phyloP scores from a whole-genome alignment of 805 yeast species.

The Myxozyma geophila region DNA sequence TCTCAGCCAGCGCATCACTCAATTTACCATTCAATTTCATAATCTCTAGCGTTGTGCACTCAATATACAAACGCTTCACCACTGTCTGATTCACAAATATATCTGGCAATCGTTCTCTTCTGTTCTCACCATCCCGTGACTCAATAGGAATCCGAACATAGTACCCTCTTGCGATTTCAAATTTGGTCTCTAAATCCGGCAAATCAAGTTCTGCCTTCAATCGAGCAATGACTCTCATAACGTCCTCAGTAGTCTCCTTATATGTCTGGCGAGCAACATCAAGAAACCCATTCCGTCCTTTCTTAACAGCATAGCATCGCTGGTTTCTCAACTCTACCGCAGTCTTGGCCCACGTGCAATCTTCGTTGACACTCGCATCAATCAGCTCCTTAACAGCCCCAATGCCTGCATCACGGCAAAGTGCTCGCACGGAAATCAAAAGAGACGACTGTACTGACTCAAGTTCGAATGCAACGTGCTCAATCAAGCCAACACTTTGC shows the following conservation, averaged over 20 bases:
- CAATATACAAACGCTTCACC: conserved; percentile 43
- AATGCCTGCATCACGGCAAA: conserved; percentile 43
- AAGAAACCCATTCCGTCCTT: conserved; percentile 53
- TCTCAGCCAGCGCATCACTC: conserved; percentile 50
- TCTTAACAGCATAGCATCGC: conserved; percentile 51
- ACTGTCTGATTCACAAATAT: conserved; percentile 45
- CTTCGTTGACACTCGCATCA: conserved; percentile 49
- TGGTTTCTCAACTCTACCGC: conserved; percentile 52
- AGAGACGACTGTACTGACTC: conserved; percentile 27
- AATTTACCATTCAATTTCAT: conserved; percentile 51
- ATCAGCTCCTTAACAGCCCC: conserved; percentile 41
- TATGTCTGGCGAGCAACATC: conserved; percentile 53
- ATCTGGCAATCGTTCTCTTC: conserved; percentile 41
- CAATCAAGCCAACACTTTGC: conserved; percentile 43
- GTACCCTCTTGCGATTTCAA: conserved; percentile 49
- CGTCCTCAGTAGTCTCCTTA: conserved; percentile 48
- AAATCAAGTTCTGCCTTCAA: conserved; percentile 41
- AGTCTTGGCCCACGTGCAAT: conserved; percentile 50
- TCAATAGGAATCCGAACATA: conserved; percentile 42
- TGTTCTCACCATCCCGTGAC: neutral
- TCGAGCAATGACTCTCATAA: conserved; percentile 41
- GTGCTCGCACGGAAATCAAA: conserved; percentile 30
- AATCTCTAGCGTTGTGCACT: conserved; percentile 50
- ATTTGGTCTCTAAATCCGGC: conserved; percentile 43
- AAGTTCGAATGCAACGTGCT: conserved; percentile 34